These are phyloP conservation scores for Medicago truncatula DNA, from an alignment of 306 rosid genomes.

Conservation along the genomic window MtrunA17r5.0-ANR NC_053048.1:33904501-33905000, in stretches of 20 bases:
- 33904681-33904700: not conserved
- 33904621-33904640: conserved; percentile 9
- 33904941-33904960: conserved; percentile 46
- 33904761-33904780: conserved; percentile 32
- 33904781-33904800: not conserved
- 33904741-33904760: not conserved
- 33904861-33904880: not conserved
- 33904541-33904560: too few species aligned
- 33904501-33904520: too few species aligned
- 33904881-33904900: conserved; percentile 4
- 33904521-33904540: too few species aligned
- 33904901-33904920: conserved; percentile 52
- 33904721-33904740: not conserved
- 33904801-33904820: conserved; percentile 30
- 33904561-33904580: not conserved
- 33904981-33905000: too few species aligned
- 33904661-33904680: conserved; percentile 7
- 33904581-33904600: not conserved
- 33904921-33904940: conserved; percentile 48
- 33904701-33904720: too few species aligned
- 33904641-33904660: conserved; percentile 21
- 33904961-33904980: too few species aligned
- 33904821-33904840: conserved; percentile 36
- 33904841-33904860: not conserved
- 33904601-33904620: conserved; percentile 24